Percentiles rank a stretch among this genome's conserved stretches.
phyloP scores from a whole-genome alignment of 176 grass and related monocot genomes.

The Eleusine coracana region DNA sequence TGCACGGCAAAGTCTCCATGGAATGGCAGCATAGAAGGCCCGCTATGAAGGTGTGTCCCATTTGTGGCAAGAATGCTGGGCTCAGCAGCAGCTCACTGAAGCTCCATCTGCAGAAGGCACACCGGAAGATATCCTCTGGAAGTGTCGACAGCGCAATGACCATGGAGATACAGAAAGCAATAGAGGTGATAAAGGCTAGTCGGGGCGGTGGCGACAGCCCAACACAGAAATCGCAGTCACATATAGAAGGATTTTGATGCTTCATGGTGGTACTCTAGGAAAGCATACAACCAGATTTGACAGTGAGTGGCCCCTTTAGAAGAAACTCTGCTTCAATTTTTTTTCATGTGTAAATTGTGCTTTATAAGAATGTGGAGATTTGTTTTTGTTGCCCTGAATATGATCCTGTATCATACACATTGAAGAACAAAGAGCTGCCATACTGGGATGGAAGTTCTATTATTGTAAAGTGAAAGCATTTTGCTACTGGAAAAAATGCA shows the following conservation, averaged over 20 bases:
- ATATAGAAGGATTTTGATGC: conserved; percentile 51
- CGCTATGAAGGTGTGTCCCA: conserved; percentile 78
- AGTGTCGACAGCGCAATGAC: conserved; percentile 84
- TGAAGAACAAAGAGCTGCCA: background rate
- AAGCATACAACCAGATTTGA: background rate
- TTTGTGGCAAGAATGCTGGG: conserved; percentile 82
- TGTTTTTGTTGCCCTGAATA: background rate
- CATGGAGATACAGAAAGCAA: conserved; percentile 78
- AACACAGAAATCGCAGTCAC: conserved; percentile 41
- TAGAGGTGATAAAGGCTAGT: conserved; percentile 56
- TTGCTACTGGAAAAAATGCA: background rate
- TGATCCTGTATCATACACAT: background rate
- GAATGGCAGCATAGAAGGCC: conserved; percentile 84
- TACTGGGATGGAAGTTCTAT: background rate
- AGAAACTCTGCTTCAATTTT: background rate
- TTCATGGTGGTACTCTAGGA: background rate
- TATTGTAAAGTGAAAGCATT: background rate
- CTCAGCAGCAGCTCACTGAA: conserved; percentile 93
- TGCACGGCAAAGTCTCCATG: conserved; percentile 79
- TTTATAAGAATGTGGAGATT: background rate
- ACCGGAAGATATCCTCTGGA: conserved; percentile 71
- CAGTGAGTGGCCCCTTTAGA: background rate
- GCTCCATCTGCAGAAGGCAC: conserved; percentile 86
- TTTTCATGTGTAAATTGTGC: background rate
- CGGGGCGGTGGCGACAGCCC: conserved; percentile 49